phyloP scores from a whole-genome alignment of 2,329 filamentous ascomycete species.

The Epichloe glyceriae region DNA sequence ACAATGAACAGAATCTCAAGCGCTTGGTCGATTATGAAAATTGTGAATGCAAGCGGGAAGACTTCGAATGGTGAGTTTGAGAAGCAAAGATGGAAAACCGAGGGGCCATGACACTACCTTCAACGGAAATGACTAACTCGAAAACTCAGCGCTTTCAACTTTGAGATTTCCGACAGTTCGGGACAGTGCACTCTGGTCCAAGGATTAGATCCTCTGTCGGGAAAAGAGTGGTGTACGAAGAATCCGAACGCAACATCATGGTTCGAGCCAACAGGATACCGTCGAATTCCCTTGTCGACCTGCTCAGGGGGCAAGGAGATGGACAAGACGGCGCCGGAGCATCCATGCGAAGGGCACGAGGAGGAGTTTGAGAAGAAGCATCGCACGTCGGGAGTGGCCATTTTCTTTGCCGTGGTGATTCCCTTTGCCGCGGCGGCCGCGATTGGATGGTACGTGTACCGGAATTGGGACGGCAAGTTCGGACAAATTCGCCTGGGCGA shows the following conservation, averaged over 20 bases:
- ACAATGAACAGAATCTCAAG: constrained; percentile 61
- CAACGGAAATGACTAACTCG: not conserved
- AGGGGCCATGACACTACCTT: constrained; percentile 13
- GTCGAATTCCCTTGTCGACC: constrained; percentile 78
- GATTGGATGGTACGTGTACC: constrained; percentile 74
- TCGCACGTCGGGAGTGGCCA: constrained; percentile 53
- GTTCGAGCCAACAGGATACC: constrained; percentile 77
- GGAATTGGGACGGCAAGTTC: constrained; percentile 78
- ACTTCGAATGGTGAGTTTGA: constrained; percentile 71
- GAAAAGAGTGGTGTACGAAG: constrained; percentile 36
- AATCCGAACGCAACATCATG: constrained; percentile 64
- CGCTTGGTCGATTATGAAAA: constrained; percentile 62
- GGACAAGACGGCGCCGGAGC: constrained; percentile 47
- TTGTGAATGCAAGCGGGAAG: constrained; percentile 70
- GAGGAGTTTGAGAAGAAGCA: constrained; percentile 65
- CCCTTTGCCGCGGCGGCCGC: constrained; percentile 59
- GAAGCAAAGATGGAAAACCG: not conserved
- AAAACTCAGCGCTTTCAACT: constrained; percentile 72
- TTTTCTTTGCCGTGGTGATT: constrained; percentile 76
- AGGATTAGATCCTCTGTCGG: constrained; percentile 50
- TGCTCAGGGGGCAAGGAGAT: constrained; percentile 64
- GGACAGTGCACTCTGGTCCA: constrained; percentile 65
- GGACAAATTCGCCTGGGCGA: constrained; percentile 87
- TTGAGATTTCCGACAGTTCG: constrained; percentile 58
- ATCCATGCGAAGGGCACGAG: constrained; percentile 64